Evolutionary conservation across 1,284 basidiomycete genomes (phyloP), one percentile per base, ranked within the genome.

Genomic region (Malassezia equina): DNA sequence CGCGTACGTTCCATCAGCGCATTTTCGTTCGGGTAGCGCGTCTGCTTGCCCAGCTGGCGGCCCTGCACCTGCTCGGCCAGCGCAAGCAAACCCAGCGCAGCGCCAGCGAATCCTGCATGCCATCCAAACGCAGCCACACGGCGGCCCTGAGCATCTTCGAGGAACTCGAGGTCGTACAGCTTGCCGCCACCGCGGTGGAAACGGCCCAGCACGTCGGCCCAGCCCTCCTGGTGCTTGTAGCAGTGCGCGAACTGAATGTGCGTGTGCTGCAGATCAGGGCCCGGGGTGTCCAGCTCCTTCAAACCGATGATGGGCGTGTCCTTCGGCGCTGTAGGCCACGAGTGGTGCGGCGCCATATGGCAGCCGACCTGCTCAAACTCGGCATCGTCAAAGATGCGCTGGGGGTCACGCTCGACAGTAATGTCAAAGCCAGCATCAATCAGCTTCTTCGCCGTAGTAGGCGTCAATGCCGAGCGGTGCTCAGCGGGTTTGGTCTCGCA

Each of bases 221-320:
- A 98, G 34, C 94, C 94, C 1, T 81, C 89, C 76, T 99, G 94
- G 47, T 84, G 79, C 79, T 99, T 99, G 82, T 90, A 99, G 78
- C 93, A 96, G 77, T 98, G 94, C 2, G 91, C 93, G 67, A 98
- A 99, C 75, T 96, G 91, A 76, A 99, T 93, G 78, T 99, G 94
- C 8, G 88, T 91, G 78, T 73, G 65, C n/a, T 65, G 62, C 39
- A 74, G 61, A 46, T 65, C 62, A 19, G 71, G 71, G 31, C 71
- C 71, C 34, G 86, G 84, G 32, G 67, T 63, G 47, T 75, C 75
- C 19, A 99, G 83, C 76, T 98, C 94, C 80, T 99, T 98, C 75
- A 99, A 81, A 7, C 94, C 94, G 66, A 96, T 86, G 77, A 99
- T 94, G 53, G 88, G 85, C 39, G 85, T 79, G 34, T 83, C 77